Conservation (phyloP, 2,329 filamentous ascomycete genomes). For the Chaetomium olivaceum region DNA sequence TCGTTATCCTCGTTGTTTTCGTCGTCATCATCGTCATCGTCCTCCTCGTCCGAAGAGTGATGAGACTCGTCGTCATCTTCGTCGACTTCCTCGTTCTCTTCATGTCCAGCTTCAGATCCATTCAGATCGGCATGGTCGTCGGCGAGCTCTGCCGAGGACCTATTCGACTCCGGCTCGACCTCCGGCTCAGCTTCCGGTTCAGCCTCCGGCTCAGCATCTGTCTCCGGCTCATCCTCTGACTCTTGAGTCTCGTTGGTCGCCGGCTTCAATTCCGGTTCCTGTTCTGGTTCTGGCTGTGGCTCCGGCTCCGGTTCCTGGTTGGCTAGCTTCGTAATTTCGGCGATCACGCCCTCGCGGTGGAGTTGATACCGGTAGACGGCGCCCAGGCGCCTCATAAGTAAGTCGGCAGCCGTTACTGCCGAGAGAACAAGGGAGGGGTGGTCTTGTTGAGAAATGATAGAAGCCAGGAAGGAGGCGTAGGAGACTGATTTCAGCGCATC, state of each 20-base stretch:
- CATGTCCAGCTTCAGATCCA: slow-evolving; percentile 36
- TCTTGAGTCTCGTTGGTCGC: slow-evolving; percentile 33
- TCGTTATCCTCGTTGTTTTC: slow-evolving; percentile 42
- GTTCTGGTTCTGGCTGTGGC: slow-evolving; percentile 35
- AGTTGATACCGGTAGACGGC: slow-evolving; percentile 94
- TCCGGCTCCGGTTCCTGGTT: slow-evolving; percentile 46
- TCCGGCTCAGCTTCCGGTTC: slow-evolving; percentile 8
- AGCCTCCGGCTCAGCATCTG: slow-evolving; percentile 11
- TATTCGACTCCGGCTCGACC: slow-evolving; percentile 29
- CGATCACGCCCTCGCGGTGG: slow-evolving; percentile 92
- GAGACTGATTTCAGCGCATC: slow-evolving; percentile 85
- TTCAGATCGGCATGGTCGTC: slow-evolving; percentile 29
- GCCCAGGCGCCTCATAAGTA: slow-evolving; percentile 81
- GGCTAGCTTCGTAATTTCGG: slow-evolving; percentile 83
- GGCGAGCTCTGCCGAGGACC: slow-evolving; percentile 35
- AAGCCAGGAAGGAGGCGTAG: slow-evolving; percentile 92
- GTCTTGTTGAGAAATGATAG: slow-evolving; percentile 93
- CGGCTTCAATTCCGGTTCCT: slow-evolving; percentile 40
- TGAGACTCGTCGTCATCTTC: slow-evolving; percentile 46
- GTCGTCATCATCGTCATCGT: slow-evolving; percentile 51
- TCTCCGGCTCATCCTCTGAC: slow-evolving; percentile 21
- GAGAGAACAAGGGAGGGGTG: slow-evolving; percentile 83
- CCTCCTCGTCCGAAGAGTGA: slow-evolving; percentile 54
- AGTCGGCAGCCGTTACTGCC: slow-evolving; percentile 84
- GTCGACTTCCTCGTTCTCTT: slow-evolving; percentile 35